Base-by-base conservation (phyloP, 2,329 filamentous ascomycete species). In the Drechslerella stenobrocha region DNA sequence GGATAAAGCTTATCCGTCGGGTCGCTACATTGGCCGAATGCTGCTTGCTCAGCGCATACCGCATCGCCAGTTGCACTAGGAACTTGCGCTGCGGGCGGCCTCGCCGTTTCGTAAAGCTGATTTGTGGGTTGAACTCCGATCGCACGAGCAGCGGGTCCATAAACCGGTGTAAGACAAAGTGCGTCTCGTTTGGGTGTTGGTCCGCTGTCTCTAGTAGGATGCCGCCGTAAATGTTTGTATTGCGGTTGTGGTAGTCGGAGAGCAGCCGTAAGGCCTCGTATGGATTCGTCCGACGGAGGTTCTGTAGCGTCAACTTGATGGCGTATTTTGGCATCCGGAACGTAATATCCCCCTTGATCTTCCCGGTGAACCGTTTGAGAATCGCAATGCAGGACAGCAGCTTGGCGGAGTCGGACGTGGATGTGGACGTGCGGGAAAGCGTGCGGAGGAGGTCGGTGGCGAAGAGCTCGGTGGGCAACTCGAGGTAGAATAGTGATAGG, bases 311-410 rank as follows among this genome's bases (percentile, higher is more conserved):
- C 11, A 47, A 22, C 18, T 53, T 47, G 2, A 30, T 44, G 26
- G 9, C 34, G 13, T 46, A 13, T 18, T 58, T 52, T 9, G 61
- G 53, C 22, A 56, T 46, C 9, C 37, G 57, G 46, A 57, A 65
- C n/a, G 24, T 46, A 3, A 47, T 35, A 7, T 51, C 34, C 3
- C 52, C 59, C 28, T 57, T 57, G 40, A 15, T 28, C 34, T 42
- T 52, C 2, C 52, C 45, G 37, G 46, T 42, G 22, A 65, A 65
- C 9, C 47, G 44, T 18, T 51, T 37, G 13, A 67, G 20, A 15
- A 67, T 67, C 11, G 34, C 45, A 26, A 60, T 18, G 34, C 63
- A 67, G 7, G 55, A 60, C 13, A 50, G 57, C 4, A 67, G 4
- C 13, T 52, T 32, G 1, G 50, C 11, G 6, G 13, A 24, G 40